Conservation (phyloP, 2,329 filamentous ascomycete species). For the Metarhizium robertsii region DNA sequence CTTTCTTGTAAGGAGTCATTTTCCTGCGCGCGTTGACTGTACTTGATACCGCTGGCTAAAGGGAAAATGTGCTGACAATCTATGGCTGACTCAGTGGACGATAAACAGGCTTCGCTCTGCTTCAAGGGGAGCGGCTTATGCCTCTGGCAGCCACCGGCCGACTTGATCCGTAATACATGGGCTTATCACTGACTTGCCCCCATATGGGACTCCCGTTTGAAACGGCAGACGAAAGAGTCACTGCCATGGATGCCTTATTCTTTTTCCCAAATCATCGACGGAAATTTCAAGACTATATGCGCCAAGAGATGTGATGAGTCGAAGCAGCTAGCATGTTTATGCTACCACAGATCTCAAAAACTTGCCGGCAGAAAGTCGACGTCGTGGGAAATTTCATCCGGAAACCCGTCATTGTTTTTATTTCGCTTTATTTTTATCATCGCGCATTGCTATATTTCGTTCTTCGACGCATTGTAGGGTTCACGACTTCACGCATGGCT, state of each 20-base stretch:
- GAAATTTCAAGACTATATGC: not conserved
- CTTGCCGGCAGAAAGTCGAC: not conserved
- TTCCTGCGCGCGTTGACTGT: slow-evolving; percentile 78
- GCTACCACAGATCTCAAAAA: not conserved
- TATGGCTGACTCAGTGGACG: slow-evolving; percentile 76
- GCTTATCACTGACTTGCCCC: slow-evolving; percentile 4
- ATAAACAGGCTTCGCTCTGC: slow-evolving; percentile 78
- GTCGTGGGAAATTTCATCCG: not conserved
- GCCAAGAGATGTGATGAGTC: not conserved
- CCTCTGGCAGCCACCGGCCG: slow-evolving; percentile 29
- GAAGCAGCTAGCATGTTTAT: not conserved
- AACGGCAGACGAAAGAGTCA: not conserved
- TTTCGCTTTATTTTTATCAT: slow-evolving; percentile 16
- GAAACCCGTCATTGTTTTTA: slow-evolving; percentile 11
- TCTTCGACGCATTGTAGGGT: slow-evolving; percentile 29
- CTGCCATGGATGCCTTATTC: not conserved
- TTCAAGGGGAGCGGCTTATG: slow-evolving; percentile 56
- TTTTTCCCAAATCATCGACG: not conserved
- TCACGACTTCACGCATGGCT: slow-evolving; percentile 27
- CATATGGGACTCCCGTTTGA: slow-evolving; percentile 6
- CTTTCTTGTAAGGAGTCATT: slow-evolving; percentile 80
- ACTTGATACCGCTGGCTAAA: slow-evolving; percentile 64
- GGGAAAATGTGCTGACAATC: slow-evolving; percentile 61
- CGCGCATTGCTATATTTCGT: slow-evolving; percentile 31
- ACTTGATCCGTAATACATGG: slow-evolving; percentile 20